phyloP scores from a whole-genome alignment of 768 basidiomycete species.

The Amanita muscaria region DNA sequence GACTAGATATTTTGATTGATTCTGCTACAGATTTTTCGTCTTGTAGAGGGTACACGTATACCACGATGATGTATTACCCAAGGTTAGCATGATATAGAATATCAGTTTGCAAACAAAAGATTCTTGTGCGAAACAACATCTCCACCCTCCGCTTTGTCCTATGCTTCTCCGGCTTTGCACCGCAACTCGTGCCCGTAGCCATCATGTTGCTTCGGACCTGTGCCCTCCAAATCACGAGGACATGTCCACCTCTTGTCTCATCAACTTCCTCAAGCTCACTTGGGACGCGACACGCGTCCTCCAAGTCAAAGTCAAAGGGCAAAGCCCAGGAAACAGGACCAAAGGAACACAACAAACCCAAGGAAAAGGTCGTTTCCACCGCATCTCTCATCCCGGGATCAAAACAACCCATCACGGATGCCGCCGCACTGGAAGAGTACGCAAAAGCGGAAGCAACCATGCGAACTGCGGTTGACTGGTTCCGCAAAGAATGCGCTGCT shows the following conservation, averaged over 20 bases:
- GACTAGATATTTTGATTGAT: constrained; percentile 29
- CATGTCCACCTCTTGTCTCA: no score
- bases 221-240: no score
- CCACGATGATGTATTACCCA: not conserved
- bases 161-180: no score
- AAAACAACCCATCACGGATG: constrained; percentile 47
- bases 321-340: constrained; percentile 1
- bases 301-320: not conserved
- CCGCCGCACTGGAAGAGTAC: constrained; percentile 50
- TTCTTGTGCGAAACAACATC: no score
- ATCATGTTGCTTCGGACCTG: no score
- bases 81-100: not conserved
- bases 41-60: not conserved
- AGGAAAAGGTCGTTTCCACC: constrained; percentile 41
- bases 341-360: constrained; percentile 11
- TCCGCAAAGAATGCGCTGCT: constrained; percentile 66
- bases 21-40: not conserved
- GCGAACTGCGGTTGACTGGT: constrained; percentile 59
- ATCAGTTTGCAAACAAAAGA: no score
- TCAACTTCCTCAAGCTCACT: not conserved
- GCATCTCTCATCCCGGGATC: constrained; percentile 60
- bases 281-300: constrained; percentile 2
- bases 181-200: no score
- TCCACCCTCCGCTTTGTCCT: no score
- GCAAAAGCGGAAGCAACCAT: constrained; percentile 56